Evolutionary conservation across 805 yeast species (phyloP), one percentile per base, ranked within the genome.

Genomic region (Suhomyces sp.): DNA sequence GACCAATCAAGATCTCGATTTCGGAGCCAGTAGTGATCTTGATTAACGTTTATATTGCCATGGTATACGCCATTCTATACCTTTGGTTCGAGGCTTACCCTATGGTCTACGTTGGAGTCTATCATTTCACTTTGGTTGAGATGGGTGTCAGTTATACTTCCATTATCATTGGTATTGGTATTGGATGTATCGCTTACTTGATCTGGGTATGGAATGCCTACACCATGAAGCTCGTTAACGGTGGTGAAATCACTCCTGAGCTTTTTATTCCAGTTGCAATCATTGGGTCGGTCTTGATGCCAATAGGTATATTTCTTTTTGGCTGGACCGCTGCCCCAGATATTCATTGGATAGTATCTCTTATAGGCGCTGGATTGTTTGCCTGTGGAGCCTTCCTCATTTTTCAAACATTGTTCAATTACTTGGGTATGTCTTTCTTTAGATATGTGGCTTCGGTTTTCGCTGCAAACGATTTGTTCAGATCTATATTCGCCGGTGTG

Each of bases 11-110:
- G 35, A 61, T 79, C 36, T 64, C 72, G n/a, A 20, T 70, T 16
- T 43, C 53, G 31, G 85, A 79, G 51, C 85, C 84, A 0, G 75
- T 74, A 17, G 71, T 79, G n/a, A 38, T 78, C 12, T 60, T 77
- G 19, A 68, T 77, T 39, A 69, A 78, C 47, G 13, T 70, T 18
- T 77, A 77, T 51, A 58, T 73, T 43, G 76, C 79, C 0, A 46
- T 78, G 33, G 60, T 69, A 5, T 79, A 79, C 52, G 74, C 81
- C 19, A 54, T 71, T 19, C 44, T 75, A 42, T 80, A 76, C 51
- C 52, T 77, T 15, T 79, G 75, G 64, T 76, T 79, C 46, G 84
- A 80, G 54, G 78, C 77, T 4, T 76, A 75, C 56, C 85, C 86
- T 7, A 60, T 78, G 23, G 77, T 75, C 2, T 80, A 70, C 25